Evolutionary conservation across 495 filamentous ascomycete species (phyloP).

Genomic region (Aspergillus egyptiacus): DNA sequence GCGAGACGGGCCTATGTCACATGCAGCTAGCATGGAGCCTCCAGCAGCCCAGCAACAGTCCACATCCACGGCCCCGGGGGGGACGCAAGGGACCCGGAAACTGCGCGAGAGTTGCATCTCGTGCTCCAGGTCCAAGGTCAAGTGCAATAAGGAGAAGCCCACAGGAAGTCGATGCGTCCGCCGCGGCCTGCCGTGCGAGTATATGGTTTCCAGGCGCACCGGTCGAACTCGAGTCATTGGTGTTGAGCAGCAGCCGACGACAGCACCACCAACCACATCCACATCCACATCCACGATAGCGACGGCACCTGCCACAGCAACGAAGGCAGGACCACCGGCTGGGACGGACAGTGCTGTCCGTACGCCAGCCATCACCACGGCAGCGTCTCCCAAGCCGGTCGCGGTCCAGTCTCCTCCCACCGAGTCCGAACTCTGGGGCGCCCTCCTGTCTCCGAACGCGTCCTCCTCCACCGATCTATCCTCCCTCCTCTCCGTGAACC

Average conservation of each 20-base stretch:
- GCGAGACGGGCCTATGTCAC: neutral
- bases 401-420: neutral
- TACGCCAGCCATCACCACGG: neutral
- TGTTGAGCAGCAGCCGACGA: neutral
- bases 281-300: neutral
- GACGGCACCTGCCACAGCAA: neutral
- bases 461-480: neutral
- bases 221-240: constrained; percentile 14
- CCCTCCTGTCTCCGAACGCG: neutral
- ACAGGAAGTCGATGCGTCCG: constrained; percentile 52
- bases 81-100: constrained; percentile 7
- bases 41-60: neutral
- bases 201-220: constrained; percentile 44
- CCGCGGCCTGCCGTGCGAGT: constrained; percentile 45
- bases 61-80: neutral
- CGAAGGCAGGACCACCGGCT: neutral
- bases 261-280: neutral
- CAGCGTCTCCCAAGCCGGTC: neutral
- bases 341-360: neutral
- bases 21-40: constrained; percentile 1
- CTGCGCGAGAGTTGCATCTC: constrained; percentile 26
- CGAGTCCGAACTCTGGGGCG: neutral
- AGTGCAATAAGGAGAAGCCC: constrained; percentile 55
- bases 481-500: neutral
- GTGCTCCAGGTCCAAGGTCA: constrained; percentile 32